Evolutionary conservation across 2,329 filamentous ascomycete species (phyloP).

Genomic region (Hypoxylon sp.): DNA sequence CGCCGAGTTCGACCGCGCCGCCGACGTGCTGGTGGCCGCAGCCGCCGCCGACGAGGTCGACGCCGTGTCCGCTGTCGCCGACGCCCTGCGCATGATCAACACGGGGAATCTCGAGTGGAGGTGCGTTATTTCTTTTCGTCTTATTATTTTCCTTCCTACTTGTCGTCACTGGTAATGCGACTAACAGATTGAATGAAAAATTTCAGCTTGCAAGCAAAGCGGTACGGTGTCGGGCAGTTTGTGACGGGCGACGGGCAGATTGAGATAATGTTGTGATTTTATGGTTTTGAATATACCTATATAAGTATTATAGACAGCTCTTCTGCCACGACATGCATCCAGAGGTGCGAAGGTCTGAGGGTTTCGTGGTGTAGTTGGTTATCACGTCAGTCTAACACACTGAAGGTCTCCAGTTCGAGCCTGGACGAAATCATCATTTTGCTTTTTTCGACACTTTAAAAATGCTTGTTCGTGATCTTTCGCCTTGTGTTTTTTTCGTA

Average conservation of each 20-base stretch:
- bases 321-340: no score
- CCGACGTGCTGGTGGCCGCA: conserved; percentile 28
- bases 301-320: not conserved
- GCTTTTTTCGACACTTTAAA: no score
- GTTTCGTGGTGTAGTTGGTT: conserved; percentile 52
- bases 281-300: not conserved
- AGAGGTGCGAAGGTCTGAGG: no score
- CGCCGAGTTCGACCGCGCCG: conserved; percentile 36
- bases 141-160: no score
- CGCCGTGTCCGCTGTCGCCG: conserved; percentile 32
- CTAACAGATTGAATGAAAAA: no score
- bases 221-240: conserved; percentile 35
- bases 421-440: conserved; percentile 34
- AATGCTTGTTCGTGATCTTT: no score
- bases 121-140: conserved; percentile 29
- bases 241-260: conserved; percentile 30
- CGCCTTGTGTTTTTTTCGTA: no score
- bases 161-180: no score
- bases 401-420: conserved; percentile 49
- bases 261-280: conserved; percentile 33
- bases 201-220: conserved; percentile 31
- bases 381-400: conserved; percentile 59
- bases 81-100: conserved; percentile 37
- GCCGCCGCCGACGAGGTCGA: conserved; percentile 22
- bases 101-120: conserved; percentile 43